Conservation (phyloP, 1,284 basidiomycete genomes). For the Austroboletus niveus region DNA sequence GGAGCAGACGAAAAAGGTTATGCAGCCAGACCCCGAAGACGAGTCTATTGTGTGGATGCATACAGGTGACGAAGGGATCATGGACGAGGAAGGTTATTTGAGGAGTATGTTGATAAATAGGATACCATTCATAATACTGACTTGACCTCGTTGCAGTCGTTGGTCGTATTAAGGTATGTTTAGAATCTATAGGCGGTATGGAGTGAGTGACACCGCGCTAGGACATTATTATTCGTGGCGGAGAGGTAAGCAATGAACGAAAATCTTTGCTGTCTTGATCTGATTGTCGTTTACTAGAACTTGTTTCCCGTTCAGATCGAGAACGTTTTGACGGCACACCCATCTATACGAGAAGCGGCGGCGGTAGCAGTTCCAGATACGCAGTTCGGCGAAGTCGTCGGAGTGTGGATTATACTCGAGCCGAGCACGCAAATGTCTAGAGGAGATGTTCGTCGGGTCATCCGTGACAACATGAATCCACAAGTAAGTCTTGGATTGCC, state of each 20-base stretch:
- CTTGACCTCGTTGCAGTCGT: conserved; percentile 50
- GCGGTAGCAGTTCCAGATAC: conserved; percentile 72
- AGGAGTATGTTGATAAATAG: conserved; percentile 44
- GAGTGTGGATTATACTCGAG: conserved; percentile 68
- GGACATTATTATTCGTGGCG: conserved; percentile 88
- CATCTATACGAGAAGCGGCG: conserved; percentile 69
- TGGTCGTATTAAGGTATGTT: conserved; percentile 65
- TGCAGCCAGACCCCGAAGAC: conserved; percentile 51
- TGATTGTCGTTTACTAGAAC: conserved; percentile 45
- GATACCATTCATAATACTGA: conserved; percentile 9
- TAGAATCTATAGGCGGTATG: neutral
- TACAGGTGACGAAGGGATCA: conserved; percentile 80
- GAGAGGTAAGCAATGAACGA: conserved; percentile 52
- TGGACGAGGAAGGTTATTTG: conserved; percentile 83
- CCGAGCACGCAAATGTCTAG: conserved; percentile 42
- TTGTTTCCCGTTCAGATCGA: conserved; percentile 86
- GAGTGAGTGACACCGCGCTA: conserved; percentile 25
- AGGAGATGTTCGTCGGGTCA: conserved; percentile 52
- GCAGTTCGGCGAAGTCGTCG: conserved; percentile 75
- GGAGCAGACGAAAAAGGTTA: conserved; percentile 63
- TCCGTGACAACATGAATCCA: conserved; percentile 65
- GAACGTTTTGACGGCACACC: conserved; percentile 65
- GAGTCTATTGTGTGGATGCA: conserved; percentile 76
- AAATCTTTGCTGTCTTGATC: neutral
- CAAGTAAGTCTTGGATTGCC: conserved; percentile 45